Base-by-base conservation (phyloP, 768 basidiomycete species). In the Kwoniella dejecticola region DNA sequence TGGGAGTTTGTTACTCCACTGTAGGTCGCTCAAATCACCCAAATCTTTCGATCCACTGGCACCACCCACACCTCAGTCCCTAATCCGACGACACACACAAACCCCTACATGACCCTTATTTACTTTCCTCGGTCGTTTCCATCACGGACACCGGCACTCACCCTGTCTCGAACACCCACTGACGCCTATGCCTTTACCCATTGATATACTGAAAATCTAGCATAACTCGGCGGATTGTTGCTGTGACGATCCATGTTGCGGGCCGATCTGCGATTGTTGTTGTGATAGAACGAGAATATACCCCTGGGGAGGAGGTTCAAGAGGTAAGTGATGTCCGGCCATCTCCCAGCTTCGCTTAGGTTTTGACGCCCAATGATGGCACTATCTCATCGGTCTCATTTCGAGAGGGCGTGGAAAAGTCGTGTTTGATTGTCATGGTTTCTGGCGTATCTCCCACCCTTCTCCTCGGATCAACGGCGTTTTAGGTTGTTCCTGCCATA, bases 1-100 rank as follows among this genome's bases (percentile, higher is more conserved):
- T 56, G 60, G 52, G 52, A 41, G 52, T 49, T 47, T 52, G 60
- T 49, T 52, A 62, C 41, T 62, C 59, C 33, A 46, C 59, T 23
- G 59, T 60, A 53, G 11, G 59, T 60, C 26, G n/a, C n/a, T n/a
- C n/a, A n/a, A n/a, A n/a, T n/a, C n/a, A n/a, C n/a, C n/a, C n/a
- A n/a, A n/a, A n/a, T n/a, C n/a, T n/a, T n/a, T n/a, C n/a, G n/a
- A n/a, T n/a, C n/a, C n/a, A n/a, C n/a, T n/a, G n/a, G n/a, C n/a
- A n/a, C n/a, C n/a, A n/a, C n/a, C n/a, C n/a, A n/a, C n/a, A n/a
- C n/a, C n/a, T n/a, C n/a, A n/a, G n/a, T n/a, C n/a, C n/a, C n/a
- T n/a, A n/a, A n/a, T n/a, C n/a, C n/a, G n/a, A n/a, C n/a, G n/a
- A n/a, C n/a, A n/a, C n/a, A n/a, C n/a, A n/a, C n/a, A n/a, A n/a